Evolutionary conservation across 2,329 filamentous ascomycete species (phyloP).

Genomic region (Laburnicola sp.): DNA sequence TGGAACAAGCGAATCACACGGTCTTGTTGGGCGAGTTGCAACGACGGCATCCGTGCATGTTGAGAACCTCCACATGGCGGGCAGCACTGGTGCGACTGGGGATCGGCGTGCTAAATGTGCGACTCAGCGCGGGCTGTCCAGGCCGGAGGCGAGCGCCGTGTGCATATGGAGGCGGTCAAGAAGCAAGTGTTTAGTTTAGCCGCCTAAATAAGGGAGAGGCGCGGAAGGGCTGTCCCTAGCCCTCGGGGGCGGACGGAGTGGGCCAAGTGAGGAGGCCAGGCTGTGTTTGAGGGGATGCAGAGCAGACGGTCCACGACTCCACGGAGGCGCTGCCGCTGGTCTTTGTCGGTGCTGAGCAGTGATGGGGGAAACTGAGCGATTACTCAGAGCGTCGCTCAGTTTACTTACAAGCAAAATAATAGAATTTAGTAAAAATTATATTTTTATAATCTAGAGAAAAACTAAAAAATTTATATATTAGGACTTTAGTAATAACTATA

Average conservation of each 20-base stretch:
- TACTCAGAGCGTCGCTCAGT: no score
- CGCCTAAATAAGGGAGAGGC: neutral
- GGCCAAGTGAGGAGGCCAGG: neutral
- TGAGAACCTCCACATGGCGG: constrained; percentile 4
- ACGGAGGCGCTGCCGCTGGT: no score
- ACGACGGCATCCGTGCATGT: constrained; percentile 42
- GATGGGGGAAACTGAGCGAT: no score
- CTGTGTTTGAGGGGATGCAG: neutral
- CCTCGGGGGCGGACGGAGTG: constrained; percentile 1
- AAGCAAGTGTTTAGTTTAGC: neutral
- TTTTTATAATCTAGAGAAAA: no score
- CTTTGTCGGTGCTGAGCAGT: no score
- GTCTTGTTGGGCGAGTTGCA: constrained; percentile 29
- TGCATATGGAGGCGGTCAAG: constrained; percentile 18
- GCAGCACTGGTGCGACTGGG: constrained; percentile 34
- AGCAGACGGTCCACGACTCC: no score
- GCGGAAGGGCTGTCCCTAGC: neutral
- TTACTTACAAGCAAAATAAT: no score
- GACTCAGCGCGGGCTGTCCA: constrained; percentile 29
- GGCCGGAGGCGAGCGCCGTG: constrained; percentile 32
- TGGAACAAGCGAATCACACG: constrained; percentile 40
- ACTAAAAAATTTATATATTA: no score
- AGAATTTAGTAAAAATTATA: no score
- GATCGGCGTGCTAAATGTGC: constrained; percentile 24
- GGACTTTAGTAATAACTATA: no score